Percentiles rank a stretch among this genome's conserved stretches.
These are phyloP conservation scores for Mimosa pudica DNA, from an alignment of 306 rosid genomes.

Conservation along the genomic window DNA sequence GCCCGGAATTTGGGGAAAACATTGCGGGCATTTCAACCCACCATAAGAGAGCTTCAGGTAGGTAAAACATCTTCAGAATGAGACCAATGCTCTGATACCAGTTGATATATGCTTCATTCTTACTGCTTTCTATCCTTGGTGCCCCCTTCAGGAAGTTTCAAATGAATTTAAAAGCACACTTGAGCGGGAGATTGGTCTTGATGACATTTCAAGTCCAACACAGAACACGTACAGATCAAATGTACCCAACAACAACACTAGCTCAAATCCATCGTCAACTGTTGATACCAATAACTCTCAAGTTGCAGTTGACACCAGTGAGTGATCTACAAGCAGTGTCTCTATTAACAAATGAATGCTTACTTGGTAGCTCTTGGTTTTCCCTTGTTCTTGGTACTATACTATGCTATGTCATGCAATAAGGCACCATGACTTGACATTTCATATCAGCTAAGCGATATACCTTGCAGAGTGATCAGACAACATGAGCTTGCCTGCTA, in stretches of 20 bases:
- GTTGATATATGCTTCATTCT: conserved; percentile 30
- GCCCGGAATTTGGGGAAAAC: conserved; percentile 96
- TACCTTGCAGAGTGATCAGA: neutral
- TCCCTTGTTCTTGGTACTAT: conserved; percentile 1
- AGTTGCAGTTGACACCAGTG: conserved; percentile 66
- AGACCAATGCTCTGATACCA: conserved; percentile 1
- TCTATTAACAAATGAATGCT: neutral
- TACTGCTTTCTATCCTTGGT: conserved; percentile 32
- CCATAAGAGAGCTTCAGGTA: conserved; percentile 96
- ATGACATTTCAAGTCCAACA: conserved; percentile 65
- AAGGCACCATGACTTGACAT: neutral
- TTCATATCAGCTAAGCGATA: neutral
- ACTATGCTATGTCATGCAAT: neutral
- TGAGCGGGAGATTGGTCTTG: conserved; percentile 96
- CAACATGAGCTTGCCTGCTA: conserved; percentile 10
- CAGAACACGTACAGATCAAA: conserved; percentile 48
- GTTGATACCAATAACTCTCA: conserved; percentile 46
- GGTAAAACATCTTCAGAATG: conserved; percentile 23
- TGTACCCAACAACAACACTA: conserved; percentile 31
- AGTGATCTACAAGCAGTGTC: conserved; percentile 44
- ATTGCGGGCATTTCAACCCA: conserved; percentile 93
- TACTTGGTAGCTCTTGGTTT: conserved; percentile 18
- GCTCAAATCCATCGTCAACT: conserved; percentile 55
- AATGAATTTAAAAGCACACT: conserved; percentile 96
- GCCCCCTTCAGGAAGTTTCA: conserved; percentile 76